Evolutionary conservation across 192 early-diverging fungal species (phyloP), one percentile per base, ranked within the genome.

Genomic region (Spinellus fusiger): DNA sequence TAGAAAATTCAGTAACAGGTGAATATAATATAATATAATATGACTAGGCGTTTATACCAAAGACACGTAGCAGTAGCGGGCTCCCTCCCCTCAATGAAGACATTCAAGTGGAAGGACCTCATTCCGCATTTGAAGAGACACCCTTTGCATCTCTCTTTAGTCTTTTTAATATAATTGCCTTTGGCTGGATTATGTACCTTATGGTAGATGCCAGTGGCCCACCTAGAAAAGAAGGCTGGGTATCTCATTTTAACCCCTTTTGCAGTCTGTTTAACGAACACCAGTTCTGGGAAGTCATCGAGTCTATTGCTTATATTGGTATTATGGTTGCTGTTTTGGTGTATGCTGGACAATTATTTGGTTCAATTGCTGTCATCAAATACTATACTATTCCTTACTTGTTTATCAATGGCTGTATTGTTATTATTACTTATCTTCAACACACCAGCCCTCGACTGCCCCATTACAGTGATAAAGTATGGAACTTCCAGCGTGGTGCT

Each of bases 171-270:
- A 89, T 90, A 80, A 78, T 89, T 54, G 47, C 85, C 16, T 71
- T 93, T 49, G 95, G 95, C 13, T 98, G 95, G 95, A 93, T 90
- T 25, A 61, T 83, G 40, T 98, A 98, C 69, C 74, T 98, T 49
- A 68, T 86, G 49, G 65, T 77, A 50, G 94, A 95, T 62, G 79
- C 73, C 5, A 86, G 90, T 5, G 91, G 92, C 5, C 93, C 93
- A 62, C 68, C 80, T 49, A 89, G 89, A 73, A 44, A 44, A 18
- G 66, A 69, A 31, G 68, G 65, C 15, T 85, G 84, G 64, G 80
- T 88, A 12, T 93, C 91, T 35, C 94, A 97, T 73, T 95, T 93
- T 70, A 83, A 86, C 74, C 88, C 93, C 5, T 71, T 62, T 28
- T 74, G 90, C 9, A 80, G 86, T 32, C 81, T 95, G 55, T 97